Evolutionary conservation across 306 rosid species (phyloP).

Genomic region (Citrullus amarus): DNA sequence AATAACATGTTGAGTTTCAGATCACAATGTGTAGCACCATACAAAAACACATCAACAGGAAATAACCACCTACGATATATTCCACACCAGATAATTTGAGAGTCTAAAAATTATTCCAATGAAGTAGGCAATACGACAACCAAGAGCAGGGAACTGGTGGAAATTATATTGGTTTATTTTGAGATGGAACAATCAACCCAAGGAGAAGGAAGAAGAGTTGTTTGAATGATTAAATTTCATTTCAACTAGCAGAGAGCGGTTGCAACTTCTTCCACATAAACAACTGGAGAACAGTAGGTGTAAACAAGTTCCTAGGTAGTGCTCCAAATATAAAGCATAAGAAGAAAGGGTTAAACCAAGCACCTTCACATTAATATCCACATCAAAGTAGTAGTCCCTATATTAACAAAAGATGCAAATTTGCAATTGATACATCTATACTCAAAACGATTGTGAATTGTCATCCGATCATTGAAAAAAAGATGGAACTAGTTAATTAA

Average conservation of each 20-base stretch:
- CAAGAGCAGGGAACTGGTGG: neutral
- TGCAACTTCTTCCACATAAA: neutral
- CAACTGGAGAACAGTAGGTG: neutral
- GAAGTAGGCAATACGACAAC: neutral
- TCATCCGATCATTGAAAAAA: neutral
- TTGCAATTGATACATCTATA: neutral
- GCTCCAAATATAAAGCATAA: neutral
- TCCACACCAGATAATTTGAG: neutral
- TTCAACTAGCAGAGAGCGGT: neutral
- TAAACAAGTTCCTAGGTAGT: neutral
- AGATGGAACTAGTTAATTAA: neutral
- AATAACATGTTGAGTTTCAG: neutral
- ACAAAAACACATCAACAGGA: neutral
- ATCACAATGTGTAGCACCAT: neutral
- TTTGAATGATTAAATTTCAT: neutral
- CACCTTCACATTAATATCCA: neutral
- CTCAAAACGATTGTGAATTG: neutral
- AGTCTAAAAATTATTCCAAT: neutral
- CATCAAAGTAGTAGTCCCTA: neutral
- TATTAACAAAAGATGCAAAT: neutral
- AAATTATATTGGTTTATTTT: neutral
- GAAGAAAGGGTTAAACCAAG: neutral
- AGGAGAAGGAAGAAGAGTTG: neutral
- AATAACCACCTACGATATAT: neutral
- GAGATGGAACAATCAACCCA: neutral